Evolutionary conservation across 2,329 filamentous ascomycete species (phyloP).

Genomic region (Zalaria sp.): DNA sequence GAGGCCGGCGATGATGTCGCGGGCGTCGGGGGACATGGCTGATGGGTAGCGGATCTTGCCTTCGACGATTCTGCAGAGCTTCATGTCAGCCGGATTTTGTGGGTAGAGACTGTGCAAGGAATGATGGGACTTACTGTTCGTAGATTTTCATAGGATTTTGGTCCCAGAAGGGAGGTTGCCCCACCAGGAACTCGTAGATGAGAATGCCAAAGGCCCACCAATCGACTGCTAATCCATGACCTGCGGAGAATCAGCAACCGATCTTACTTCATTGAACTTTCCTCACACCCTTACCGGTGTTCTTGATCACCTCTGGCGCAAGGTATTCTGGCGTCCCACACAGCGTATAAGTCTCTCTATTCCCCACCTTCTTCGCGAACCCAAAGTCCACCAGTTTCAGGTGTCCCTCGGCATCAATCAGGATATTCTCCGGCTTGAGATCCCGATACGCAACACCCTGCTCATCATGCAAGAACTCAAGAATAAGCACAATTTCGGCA

Average conservation of each 20-base stretch:
- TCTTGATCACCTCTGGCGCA: slow-evolving; percentile 71
- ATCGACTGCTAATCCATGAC: slow-evolving; percentile 59
- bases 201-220: slow-evolving; percentile 81
- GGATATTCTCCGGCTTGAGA: slow-evolving; percentile 69
- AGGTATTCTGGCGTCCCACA: slow-evolving; percentile 78
- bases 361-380: slow-evolving; percentile 66
- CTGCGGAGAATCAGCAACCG: slow-evolving; percentile 15
- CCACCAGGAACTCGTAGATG: slow-evolving; percentile 73
- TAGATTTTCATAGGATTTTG: slow-evolving; percentile 80
- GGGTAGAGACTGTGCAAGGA: no score
- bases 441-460: slow-evolving; percentile 72
- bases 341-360: slow-evolving; percentile 64
- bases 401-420: slow-evolving; percentile 64
- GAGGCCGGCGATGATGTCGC: slow-evolving; percentile 61
- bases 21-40: slow-evolving; percentile 51
- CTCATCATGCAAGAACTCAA: slow-evolving; percentile 67
- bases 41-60: slow-evolving; percentile 62
- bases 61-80: slow-evolving; percentile 51
- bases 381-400: slow-evolving; percentile 77
- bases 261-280: not conserved
- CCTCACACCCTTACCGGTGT: slow-evolving; percentile 41
- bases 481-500: slow-evolving; percentile 68
- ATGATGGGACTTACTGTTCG: slow-evolving; percentile 38
- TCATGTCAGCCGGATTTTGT: not conserved
- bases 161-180: slow-evolving; percentile 78